Evolutionary conservation across 805 yeast species (phyloP).

Genomic region (Jamesozyma gamospora): DNA sequence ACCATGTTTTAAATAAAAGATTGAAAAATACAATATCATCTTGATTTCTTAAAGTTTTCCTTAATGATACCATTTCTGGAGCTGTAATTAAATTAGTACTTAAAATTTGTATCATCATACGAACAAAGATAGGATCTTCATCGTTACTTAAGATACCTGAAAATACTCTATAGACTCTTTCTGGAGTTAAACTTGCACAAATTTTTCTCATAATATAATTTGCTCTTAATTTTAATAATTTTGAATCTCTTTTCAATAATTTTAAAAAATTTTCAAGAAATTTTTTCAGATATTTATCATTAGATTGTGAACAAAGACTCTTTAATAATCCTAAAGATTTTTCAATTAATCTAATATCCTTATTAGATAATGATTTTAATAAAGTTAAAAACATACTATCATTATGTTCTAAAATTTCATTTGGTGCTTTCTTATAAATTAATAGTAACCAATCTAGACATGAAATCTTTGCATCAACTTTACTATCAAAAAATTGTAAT

Average conservation of each 20-base stretch:
- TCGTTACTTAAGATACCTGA: conserved; percentile 62
- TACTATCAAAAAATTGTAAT: conserved; percentile 59
- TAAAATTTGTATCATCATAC: conserved; percentile 75
- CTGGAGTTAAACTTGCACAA: conserved; percentile 72
- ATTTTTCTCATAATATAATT: conserved; percentile 77
- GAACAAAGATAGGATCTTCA: conserved; percentile 57
- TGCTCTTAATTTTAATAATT: conserved; percentile 59
- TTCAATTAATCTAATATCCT: conserved; percentile 28
- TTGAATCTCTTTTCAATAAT: conserved; percentile 60
- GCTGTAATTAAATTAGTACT: conserved; percentile 81
- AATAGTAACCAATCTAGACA: conserved; percentile 84
- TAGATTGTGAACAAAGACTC: conserved; percentile 29
- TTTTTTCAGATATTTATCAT: conserved; percentile 64
- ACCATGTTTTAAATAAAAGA: conserved; percentile 79
- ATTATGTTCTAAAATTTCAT: conserved; percentile 42
- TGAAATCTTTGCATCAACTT: conserved; percentile 73
- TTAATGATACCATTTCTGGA: conserved; percentile 61
- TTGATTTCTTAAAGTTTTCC: conserved; percentile 57
- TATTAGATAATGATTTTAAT: conserved; percentile 57
- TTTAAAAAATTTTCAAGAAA: conserved; percentile 64
- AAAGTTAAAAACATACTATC: conserved; percentile 68
- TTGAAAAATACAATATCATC: conserved; percentile 68
- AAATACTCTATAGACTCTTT: conserved; percentile 68
- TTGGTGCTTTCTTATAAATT: conserved; percentile 62
- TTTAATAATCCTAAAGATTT: conserved; percentile 24